phyloP scores from a whole-genome alignment of 371 early-diverging fungal genomes.

The Phascolomyces articulosus region DNA sequence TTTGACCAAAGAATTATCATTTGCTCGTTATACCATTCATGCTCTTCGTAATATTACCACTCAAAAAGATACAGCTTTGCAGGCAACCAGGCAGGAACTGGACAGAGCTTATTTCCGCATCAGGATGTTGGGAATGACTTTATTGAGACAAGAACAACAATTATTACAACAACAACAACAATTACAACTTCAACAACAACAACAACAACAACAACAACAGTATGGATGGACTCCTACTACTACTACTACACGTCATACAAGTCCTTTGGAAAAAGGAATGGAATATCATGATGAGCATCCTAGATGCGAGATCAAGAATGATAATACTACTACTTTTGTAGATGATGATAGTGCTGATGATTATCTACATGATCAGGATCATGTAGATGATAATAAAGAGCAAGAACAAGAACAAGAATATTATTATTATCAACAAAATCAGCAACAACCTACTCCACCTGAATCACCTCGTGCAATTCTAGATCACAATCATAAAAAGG shows the following conservation, averaged over 20 bases:
- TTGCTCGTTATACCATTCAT: slow-evolving; percentile 47
- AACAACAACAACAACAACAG: too few species aligned
- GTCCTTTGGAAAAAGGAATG: neutral
- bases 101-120: slow-evolving; percentile 48
- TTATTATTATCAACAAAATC: neutral
- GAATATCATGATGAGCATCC: too few species aligned
- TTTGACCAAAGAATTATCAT: slow-evolving; percentile 38
- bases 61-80: slow-evolving; percentile 38
- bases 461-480: slow-evolving; percentile 18
- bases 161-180: slow-evolving; percentile 7
- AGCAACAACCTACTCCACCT: slow-evolving; percentile 16
- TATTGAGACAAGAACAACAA: slow-evolving; percentile 29
- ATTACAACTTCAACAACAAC: neutral
- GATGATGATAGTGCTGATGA: too few species aligned
- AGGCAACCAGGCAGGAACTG: slow-evolving; percentile 55
- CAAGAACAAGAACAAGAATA: neutral
- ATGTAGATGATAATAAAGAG: neutral
- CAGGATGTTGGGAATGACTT: slow-evolving; percentile 31
- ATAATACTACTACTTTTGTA: too few species aligned
- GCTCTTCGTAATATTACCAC: slow-evolving; percentile 42
- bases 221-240: too few species aligned
- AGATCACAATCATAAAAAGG: neutral
- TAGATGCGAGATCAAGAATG: too few species aligned
- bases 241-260: neutral
- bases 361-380: too few species aligned